Evolutionary conservation across 2,329 filamentous ascomycete species (phyloP), one percentile per base, ranked within the genome.

Genomic region (Emmonsiellopsis sp.): DNA sequence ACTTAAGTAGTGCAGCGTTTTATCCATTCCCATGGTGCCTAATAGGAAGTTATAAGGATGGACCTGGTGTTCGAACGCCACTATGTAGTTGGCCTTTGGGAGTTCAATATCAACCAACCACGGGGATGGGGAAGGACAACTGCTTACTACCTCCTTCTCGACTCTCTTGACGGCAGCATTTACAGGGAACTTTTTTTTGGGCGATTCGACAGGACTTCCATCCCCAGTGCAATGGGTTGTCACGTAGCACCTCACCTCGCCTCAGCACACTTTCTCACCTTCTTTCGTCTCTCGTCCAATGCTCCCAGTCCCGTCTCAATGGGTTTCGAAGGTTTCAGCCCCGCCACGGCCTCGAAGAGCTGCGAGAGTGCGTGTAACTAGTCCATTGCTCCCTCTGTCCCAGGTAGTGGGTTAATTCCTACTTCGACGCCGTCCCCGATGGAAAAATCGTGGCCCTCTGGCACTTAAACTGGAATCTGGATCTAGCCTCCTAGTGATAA

Each of bases 91-190:
- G 6, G 40, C 48, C 48, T 43, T 51, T 6, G 48, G 21, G 31
- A 51, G 39, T 11, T 51, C 48, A 43, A 51, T 51, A 42, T 51
- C 40, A 33, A 43, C 39, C n/a, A 43, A 10, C 48, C 48, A 51
- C n/a, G 21, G 10, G n/a, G 33, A 13, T 27, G 32, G 48, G 13
- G 14, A 32, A 9, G 48, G 48, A 33, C 17, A 51, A 50, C 17
- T 2, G 17, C 14, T 40, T 27, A 5, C 21, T 27, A 5, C 21
- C 3, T 49, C 34, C 13, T 51, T 37, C 21, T 51, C 39, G n/a
- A 43, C 27, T 2, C 32, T 21, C n/a, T 51, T 42, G 17, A 51
- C 42, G 27, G 48, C 36, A 13, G 48, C 48, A 43, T 42, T 51
- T 43, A 51, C 48, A 43, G 42, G 42, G 9, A 51, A 31, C 21